Conservation (phyloP, 495 filamentous ascomycete genomes). For the Penicillium simplicissimum region DNA sequence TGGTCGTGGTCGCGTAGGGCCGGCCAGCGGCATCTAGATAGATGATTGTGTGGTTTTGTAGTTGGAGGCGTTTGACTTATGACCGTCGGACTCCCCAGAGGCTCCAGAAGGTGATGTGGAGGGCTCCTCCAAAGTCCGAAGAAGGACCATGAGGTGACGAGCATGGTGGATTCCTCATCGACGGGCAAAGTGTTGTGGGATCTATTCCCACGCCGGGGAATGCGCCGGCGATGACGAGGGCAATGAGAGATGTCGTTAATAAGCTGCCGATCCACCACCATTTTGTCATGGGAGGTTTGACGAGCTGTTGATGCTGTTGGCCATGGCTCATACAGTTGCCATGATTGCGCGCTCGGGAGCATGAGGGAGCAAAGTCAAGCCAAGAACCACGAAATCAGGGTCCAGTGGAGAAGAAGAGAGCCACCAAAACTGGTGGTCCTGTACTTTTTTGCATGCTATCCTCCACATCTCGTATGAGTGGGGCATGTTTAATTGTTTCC, state of each 20-base stretch:
- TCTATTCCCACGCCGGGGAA: background rate
- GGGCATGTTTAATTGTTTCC: slow-evolving; percentile 6
- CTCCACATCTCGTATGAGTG: slow-evolving; percentile 1
- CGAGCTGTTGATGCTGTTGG: background rate
- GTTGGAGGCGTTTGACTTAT: background rate
- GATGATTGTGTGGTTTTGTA: background rate
- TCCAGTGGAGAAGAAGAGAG: background rate
- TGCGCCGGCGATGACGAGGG: background rate
- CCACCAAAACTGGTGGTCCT: background rate
- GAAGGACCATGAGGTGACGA: background rate
- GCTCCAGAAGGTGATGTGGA: background rate
- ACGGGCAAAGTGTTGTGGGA: background rate
- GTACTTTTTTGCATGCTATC: background rate
- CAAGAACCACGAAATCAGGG: background rate
- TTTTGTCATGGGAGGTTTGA: background rate
- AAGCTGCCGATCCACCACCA: background rate
- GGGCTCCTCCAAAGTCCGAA: background rate
- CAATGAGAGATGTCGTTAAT: background rate
- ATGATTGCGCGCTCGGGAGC: background rate
- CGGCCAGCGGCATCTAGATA: background rate
- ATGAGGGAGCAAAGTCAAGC: background rate
- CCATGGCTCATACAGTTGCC: background rate
- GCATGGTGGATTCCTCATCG: background rate
- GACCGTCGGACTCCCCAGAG: background rate
- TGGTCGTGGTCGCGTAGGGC: background rate